phyloP scores from a whole-genome alignment of 2,329 filamentous ascomycete genomes.

The Diaporthe humulicola region DNA sequence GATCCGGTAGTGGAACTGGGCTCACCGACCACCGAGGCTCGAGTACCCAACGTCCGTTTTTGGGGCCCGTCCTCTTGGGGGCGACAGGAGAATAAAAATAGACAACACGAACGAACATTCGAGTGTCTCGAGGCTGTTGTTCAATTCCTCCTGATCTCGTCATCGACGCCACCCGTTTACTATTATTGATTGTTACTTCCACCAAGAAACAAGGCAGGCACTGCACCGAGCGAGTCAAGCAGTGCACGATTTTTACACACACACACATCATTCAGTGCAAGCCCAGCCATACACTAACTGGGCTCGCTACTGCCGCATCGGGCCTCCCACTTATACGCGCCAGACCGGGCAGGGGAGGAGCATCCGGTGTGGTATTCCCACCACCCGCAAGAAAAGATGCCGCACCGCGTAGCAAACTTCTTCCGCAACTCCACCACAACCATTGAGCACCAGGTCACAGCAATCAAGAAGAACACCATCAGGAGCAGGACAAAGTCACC shows the following conservation, averaged over 20 bases:
- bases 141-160: not conserved
- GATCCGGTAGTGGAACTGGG: constrained; percentile 34
- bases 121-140: not conserved
- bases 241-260: not conserved
- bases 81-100: constrained; percentile 15
- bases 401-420: constrained; percentile 70
- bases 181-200: not conserved
- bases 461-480: constrained; percentile 58
- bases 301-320: constrained; percentile 20
- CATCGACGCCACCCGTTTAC: not conserved
- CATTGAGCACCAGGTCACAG: constrained; percentile 62
- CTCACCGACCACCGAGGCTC: constrained; percentile 4
- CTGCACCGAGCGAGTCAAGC: constrained; percentile 16
- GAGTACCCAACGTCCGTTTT: not conserved
- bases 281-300: constrained; percentile 1
- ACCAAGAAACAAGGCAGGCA: not conserved
- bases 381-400: constrained; percentile 56
- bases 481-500: constrained; percentile 50
- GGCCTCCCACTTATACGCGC: constrained; percentile 24
- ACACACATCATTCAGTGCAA: not conserved
- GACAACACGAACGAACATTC: constrained; percentile 7
- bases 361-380: constrained; percentile 15
- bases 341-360: not conserved
- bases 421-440: constrained; percentile 65
- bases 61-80: constrained; percentile 11